These are phyloP conservation scores for Tremellales sp. DNA, from an alignment of 1,284 basidiomycete species.

Conservation along the genomic window DNA sequence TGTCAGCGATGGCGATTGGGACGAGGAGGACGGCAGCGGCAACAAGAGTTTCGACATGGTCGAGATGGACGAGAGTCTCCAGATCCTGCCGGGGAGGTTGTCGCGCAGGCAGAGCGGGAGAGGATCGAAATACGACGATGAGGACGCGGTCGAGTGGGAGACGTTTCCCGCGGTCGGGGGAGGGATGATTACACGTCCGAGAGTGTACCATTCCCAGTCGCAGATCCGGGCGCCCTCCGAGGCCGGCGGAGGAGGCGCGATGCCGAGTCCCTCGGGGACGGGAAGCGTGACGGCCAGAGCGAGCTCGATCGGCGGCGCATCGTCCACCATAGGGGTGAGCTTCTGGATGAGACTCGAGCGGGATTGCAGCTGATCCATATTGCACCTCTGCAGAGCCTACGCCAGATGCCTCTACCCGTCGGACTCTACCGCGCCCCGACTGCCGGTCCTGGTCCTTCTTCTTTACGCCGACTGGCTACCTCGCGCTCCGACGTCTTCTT, in stretches of 20 bases:
- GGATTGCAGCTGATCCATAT: too few species aligned
- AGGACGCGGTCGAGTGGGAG: constrained; percentile 40
- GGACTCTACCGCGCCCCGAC: not conserved
- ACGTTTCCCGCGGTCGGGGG: constrained; percentile 72
- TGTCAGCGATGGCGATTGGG: constrained; percentile 30
- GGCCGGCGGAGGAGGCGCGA: constrained; percentile 32
- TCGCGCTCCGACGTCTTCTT: constrained; percentile 35
- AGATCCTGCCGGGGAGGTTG: constrained; percentile 4
- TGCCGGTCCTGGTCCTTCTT: constrained; percentile 22
- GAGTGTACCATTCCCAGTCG: constrained; percentile 69
- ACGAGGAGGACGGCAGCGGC: constrained; percentile 27
- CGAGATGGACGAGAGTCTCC: constrained; percentile 26
- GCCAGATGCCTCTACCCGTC: too few species aligned
- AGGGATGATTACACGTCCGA: constrained; percentile 66
- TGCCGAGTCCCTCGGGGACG: constrained; percentile 43
- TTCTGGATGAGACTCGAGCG: too few species aligned
- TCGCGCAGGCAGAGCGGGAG: not conserved
- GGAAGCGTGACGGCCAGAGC: constrained; percentile 47
- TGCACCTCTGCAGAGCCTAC: not conserved
- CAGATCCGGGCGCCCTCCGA: constrained; percentile 55
- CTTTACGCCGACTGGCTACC: constrained; percentile 32
- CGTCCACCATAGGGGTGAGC: constrained; percentile 40
- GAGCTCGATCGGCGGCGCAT: constrained; percentile 41
- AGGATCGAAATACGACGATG: constrained; percentile 13
- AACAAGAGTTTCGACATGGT: constrained; percentile 24